Base-by-base conservation (phyloP, 1,284 basidiomycete species). In the Coniferiporia weirii region DNA sequence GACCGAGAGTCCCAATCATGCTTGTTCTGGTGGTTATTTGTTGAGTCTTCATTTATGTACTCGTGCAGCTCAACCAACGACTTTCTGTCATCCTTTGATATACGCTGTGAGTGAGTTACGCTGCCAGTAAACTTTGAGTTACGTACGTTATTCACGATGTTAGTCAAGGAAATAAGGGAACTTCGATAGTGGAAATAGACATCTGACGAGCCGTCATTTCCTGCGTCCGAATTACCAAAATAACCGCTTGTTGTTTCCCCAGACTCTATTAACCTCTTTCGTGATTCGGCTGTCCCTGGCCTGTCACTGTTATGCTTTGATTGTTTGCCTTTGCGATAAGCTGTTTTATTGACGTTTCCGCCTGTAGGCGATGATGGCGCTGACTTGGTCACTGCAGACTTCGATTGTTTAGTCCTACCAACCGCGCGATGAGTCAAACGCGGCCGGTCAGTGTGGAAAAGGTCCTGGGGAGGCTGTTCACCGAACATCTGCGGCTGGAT, bases 181-280 rank as follows among this genome's bases (percentile, higher is more conserved):
- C 87, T 82, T 59, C 89, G 83, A 67, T 89, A 91, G 64, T 90
- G 85, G 64, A 80, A 75, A 70, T 91, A 91, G 53, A 87, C 77
- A 45, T 79, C 69, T 2, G 83, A 83, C 34, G 69, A 43, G 46
- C 46, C 57, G 19, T 60, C 60, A 13, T 52, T 36, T 13, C 51
- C 45, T 54, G 36, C 15, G 52, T 52, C 52, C 54, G 62, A 35
- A 61, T 50, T 54, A 55, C 61, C 36, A 46, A 67, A 63, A 43
- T 68, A 66, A 40, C 64, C 64, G 56, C 61, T 57, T 53, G 44
- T n/a, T 17, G 15, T n/a, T 8, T n/a, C 44, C 4, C 67, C 68
- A 60, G 73, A 71, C 20, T 74, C 70, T 47, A 87, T 71, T 22
- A 87, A 70, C 32, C 73, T 73, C 60, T 74, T 72, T 59, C 72